Evolutionary conservation across 345 rosid genomes (phyloP).

Genomic region (Geranium brycei): DNA sequence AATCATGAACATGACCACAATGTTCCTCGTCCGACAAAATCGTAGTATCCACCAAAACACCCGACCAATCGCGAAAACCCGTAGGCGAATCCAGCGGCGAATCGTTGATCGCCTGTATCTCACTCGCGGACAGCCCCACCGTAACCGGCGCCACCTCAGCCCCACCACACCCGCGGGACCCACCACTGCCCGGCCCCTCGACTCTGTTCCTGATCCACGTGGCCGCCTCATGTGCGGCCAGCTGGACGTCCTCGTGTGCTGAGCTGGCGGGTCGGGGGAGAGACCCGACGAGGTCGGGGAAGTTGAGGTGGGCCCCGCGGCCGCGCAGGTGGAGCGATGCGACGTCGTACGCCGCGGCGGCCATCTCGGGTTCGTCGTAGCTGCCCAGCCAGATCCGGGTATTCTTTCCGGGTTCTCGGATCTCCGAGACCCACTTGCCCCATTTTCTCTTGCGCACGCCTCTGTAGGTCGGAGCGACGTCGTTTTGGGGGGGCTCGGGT

Average conservation of each 20-base stretch:
- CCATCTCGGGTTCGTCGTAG: constrained; percentile 77
- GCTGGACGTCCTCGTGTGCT: constrained; percentile 40
- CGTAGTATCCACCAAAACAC: not conserved
- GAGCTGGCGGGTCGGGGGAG: constrained; percentile 53
- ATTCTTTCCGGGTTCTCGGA: constrained; percentile 77
- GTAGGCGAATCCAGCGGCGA: constrained; percentile 67
- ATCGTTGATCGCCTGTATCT: constrained; percentile 77
- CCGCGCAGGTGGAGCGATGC: constrained; percentile 70
- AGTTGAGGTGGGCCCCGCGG: constrained; percentile 46
- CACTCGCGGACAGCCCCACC: constrained; percentile 52
- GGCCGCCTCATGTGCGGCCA: constrained; percentile 69
- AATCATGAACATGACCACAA: too few species aligned
- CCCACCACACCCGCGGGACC: constrained; percentile 1
- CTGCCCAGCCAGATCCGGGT: constrained; percentile 85
- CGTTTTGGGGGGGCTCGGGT: not conserved
- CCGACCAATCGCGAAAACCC: not conserved
- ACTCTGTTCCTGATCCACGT: constrained; percentile 14
- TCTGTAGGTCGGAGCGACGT: constrained; percentile 21
- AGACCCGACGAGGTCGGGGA: constrained; percentile 33
- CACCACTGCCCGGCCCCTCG: constrained; percentile 12
- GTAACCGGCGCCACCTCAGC: constrained; percentile 21
- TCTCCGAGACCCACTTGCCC: constrained; percentile 98
- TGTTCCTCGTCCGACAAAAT: not conserved
- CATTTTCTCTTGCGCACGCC: constrained; percentile 80
- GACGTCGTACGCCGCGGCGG: constrained; percentile 79